Conservation (phyloP, 768 basidiomycete genomes). For the Steccherinum ochraceum region DNA sequence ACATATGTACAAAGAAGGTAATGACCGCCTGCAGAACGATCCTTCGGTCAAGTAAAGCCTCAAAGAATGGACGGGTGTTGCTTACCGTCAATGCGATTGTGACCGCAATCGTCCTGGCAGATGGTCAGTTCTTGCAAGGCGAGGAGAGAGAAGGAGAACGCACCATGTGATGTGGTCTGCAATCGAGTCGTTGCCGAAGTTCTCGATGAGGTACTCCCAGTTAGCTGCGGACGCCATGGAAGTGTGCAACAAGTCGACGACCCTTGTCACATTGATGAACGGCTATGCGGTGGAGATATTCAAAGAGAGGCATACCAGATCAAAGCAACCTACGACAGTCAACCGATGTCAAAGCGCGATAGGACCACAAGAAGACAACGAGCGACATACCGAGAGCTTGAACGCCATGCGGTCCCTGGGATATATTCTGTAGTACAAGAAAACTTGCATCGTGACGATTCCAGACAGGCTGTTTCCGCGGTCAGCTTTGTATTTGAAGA, state of each 20-base stretch:
- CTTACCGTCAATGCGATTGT: not conserved
- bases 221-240: slow-evolving; percentile 7
- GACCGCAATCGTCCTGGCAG: not conserved
- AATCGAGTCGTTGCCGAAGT: slow-evolving; percentile 1
- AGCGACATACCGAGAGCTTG: slow-evolving; percentile 7
- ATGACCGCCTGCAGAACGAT: not conserved
- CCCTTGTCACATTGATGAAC: slow-evolving; percentile 1
- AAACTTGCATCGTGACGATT: slow-evolving; percentile 11
- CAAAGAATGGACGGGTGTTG: no score
- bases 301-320: slow-evolving; percentile 1
- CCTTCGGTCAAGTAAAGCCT: no score
- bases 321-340: not conserved
- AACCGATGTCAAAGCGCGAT: not conserved
- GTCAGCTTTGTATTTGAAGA: no score
- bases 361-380: not conserved
- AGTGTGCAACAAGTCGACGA: slow-evolving; percentile 12
- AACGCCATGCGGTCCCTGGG: slow-evolving; percentile 4
- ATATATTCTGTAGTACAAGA: slow-evolving; percentile 8
- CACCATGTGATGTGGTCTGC: slow-evolving; percentile 8
- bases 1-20: slow-evolving; percentile 13
- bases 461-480: slow-evolving; percentile 16
- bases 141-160: not conserved
- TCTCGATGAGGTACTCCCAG: slow-evolving; percentile 8
- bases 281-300: not conserved
- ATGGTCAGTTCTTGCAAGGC: not conserved